Evolutionary conservation across 306 rosid species (phyloP).

Genomic region (Cercis canadensis): DNA sequence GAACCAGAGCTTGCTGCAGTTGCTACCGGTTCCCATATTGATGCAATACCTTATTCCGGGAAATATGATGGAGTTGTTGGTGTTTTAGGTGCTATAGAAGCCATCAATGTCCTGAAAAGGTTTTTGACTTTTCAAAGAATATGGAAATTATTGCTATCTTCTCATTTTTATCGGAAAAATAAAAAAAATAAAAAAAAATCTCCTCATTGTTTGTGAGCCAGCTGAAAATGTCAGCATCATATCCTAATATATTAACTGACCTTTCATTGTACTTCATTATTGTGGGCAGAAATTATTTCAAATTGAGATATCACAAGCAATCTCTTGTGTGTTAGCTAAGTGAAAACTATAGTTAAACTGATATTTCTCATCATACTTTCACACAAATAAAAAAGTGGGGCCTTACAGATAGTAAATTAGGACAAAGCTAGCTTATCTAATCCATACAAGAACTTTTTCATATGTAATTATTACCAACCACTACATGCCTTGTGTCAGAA

Average conservation of each 20-base stretch:
- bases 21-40: constrained; percentile 94
- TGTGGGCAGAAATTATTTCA: not conserved
- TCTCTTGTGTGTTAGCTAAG: not conserved
- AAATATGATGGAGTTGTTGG: constrained; percentile 97
- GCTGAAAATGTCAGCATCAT: constrained; percentile 26
- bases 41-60: constrained; percentile 97
- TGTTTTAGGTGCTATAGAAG: constrained; percentile 98
- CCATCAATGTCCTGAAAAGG: constrained; percentile 86
- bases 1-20: constrained; percentile 82
- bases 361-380: constrained; percentile 9
- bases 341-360: not conserved
- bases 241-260: not conserved
- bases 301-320: constrained; percentile 1
- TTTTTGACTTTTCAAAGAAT: constrained; percentile 39
- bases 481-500: not conserved
- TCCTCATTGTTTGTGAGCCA: constrained; percentile 5
- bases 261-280: constrained; percentile 17
- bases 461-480: not conserved
- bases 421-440: constrained; percentile 10
- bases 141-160: constrained; percentile 20
- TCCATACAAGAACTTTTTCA: constrained; percentile 14
- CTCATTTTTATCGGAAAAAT: not conserved
- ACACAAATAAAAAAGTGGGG: not conserved
- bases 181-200: too few relatives aligned
- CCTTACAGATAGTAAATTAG: constrained; percentile 21